A percentile compares a stretch with the other conserved stretches of the same genome.
Conservation (phyloP, 371 early-diverging fungal species). For the Saksenaea vasiformis region DNA sequence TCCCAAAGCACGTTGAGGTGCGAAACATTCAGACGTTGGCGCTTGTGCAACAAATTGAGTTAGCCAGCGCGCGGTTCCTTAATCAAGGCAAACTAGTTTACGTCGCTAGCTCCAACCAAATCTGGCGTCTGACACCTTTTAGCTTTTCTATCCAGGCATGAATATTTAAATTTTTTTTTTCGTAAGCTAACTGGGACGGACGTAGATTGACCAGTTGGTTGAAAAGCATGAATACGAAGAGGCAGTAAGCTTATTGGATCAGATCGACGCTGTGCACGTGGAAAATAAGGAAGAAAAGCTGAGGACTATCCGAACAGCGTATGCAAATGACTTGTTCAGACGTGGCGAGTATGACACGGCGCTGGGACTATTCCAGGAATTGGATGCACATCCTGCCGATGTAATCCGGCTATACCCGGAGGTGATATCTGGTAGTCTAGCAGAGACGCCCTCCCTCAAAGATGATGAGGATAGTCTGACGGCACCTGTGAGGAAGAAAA, state of each 20-base stretch:
- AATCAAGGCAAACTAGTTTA: slow-evolving; percentile 76
- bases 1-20: slow-evolving; percentile 77
- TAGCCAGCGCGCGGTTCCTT: slow-evolving; percentile 62
- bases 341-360: slow-evolving; percentile 80
- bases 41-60: slow-evolving; percentile 77
- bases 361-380: slow-evolving; percentile 72
- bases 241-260: slow-evolving; percentile 84
- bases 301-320: slow-evolving; percentile 73
- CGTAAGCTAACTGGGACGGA: slow-evolving; percentile 13
- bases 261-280: slow-evolving; percentile 81
- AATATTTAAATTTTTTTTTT: slow-evolving; percentile 1
- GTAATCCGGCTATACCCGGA: slow-evolving; percentile 85
- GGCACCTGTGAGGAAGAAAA: slow-evolving; percentile 14
- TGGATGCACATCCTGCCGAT: slow-evolving; percentile 83
- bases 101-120: slow-evolving; percentile 73
- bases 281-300: slow-evolving; percentile 74
- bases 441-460: not conserved
- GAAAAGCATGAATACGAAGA: slow-evolving; percentile 77
- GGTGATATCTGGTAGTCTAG: slow-evolving; percentile 54
- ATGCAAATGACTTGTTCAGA: slow-evolving; percentile 84
- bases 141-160: slow-evolving; percentile 88
- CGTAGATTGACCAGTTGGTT: slow-evolving; percentile 77
- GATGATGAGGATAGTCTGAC: slow-evolving; percentile 19
- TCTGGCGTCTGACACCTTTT: slow-evolving; percentile 85
- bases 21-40: slow-evolving; percentile 83